A percentile compares a stretch with the other conserved stretches of the same genome.
These are phyloP conservation scores for Wolfiporia cocos DNA, from an alignment of 1,284 basidiomycete genomes.

Conservation along the genomic window DNA sequence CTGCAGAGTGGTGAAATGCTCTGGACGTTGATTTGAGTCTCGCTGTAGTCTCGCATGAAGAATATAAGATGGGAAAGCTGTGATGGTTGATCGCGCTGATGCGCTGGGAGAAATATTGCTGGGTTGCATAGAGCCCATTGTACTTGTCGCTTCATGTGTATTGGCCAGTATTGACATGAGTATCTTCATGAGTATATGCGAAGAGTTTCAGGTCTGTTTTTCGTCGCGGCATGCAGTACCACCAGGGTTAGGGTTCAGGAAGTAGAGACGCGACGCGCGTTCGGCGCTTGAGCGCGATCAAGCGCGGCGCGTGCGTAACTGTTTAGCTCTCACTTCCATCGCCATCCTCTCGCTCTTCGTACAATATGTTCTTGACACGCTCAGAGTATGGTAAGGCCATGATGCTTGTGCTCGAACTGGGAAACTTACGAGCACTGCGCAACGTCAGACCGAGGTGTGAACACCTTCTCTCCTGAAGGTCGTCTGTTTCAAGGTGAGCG, in stretches of 20 bases:
- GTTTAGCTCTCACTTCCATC: background rate
- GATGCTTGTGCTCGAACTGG: too few relatives aligned
- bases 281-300: conserved; percentile 12
- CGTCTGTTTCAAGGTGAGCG: conserved; percentile 88
- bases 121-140: too few relatives aligned
- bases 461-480: conserved; percentile 98
- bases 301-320: conserved; percentile 11
- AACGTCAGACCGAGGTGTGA: conserved; percentile 85
- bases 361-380: conserved; percentile 82
- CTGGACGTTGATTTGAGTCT: too few relatives aligned
- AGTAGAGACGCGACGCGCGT: conserved; percentile 20
- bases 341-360: background rate
- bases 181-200: too few relatives aligned
- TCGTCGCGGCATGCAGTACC: background rate
- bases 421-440: too few relatives aligned
- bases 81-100: too few relatives aligned
- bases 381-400: conserved; percentile 76
- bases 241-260: conserved; percentile 2
- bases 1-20: background rate
- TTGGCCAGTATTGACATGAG: background rate
- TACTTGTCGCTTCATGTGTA: background rate
- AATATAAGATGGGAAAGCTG: too few relatives aligned
- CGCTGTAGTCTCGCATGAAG: conserved; percentile 4
- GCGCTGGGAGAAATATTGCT: too few relatives aligned
- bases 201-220: too few relatives aligned